Percentiles rank a stretch among this genome's conserved stretches.
Evolutionary conservation across 225 moss, liverwort and hornwort species (phyloP).

Genomic region (Climacium dendroides): DNA sequence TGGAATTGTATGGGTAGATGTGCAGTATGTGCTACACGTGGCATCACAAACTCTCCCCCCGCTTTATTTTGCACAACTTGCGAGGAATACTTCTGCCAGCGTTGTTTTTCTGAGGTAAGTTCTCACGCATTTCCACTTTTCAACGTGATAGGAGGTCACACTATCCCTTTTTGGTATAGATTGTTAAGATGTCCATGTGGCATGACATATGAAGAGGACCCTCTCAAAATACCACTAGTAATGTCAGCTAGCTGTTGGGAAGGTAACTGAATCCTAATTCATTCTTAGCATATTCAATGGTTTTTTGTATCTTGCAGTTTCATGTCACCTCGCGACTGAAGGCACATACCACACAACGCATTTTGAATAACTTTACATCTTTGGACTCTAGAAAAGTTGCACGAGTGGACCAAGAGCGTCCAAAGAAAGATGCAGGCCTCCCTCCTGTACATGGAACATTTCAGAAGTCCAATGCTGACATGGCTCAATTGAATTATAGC

Average conservation of each 20-base stretch:
- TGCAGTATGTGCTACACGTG: conserved; percentile 79
- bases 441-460: conserved; percentile 3
- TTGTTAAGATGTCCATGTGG: not conserved
- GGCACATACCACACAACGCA: conserved; percentile 43
- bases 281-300: not conserved
- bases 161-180: not conserved
- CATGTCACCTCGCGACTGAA: conserved; percentile 74
- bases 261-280: not conserved
- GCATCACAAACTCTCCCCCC: conserved; percentile 17
- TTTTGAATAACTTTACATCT: conserved; percentile 29
- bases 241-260: not conserved
- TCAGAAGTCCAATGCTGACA: conserved; percentile 3
- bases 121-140: not conserved
- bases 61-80: conserved; percentile 60
- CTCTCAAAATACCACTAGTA: not conserved
- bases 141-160: not conserved
- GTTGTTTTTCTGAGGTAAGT: conserved; percentile 69
- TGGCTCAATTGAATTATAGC: not conserved
- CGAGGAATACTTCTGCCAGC: conserved; percentile 72
- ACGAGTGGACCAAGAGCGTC: not conserved
- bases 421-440: conserved; percentile 7
- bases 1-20: conserved; percentile 49
- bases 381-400: conserved; percentile 1
- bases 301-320: conserved; percentile 39
- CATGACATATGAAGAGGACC: not conserved